Base-by-base conservation (phyloP, 106 monocot species). In the Alisma plantagoaquatica region DNA sequence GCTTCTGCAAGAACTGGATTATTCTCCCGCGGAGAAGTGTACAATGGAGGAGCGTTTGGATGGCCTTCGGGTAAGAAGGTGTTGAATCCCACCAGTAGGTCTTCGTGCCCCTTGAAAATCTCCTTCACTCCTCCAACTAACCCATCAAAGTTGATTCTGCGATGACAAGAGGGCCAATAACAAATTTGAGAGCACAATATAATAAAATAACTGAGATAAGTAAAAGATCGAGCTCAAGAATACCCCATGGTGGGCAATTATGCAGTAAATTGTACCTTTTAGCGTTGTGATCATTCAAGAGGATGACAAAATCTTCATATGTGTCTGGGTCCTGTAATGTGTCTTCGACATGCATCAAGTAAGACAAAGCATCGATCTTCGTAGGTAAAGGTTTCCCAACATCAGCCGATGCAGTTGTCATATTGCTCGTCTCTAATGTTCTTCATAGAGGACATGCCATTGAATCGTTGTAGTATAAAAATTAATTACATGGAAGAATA, bases 251-350 rank as follows among this genome's bases (percentile, higher is more conserved):
- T n/a, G n/a, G n/a, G n/a, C n/a, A n/a, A n/a, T n/a, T n/a, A n/a
- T n/a, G n/a, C n/a, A n/a, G 10, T 50, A 17, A 35, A 18, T 18
- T 27, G 31, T 53, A 92, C 92, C 92, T 87, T 29, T 93, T 75
- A 70, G 79, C 72, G 60, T 82, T 83, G 68, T 83, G 87, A 64
- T 83, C 92, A 62, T 83, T 80, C 76, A 93, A 79, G 51, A 80
- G 79, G 56, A 79, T 77, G 20, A 86, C 70, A 54, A 93, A 93
- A 51, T 86, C 82, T 58, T 79, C 77, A 49, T 87, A 93, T 60
- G 83, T 87, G 56, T 59, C 77, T 24, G 77, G 73, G 33, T 93
- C 77, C 41, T 83, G 87, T 69, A 87, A 87, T 50, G 76, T 82
- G 35, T 79, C 82, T 58, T 87, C 79, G 33, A 93, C 87, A 9